phyloP scores from a whole-genome alignment of 2,329 filamentous ascomycete species.

The Allantophomopsis cytisporea region DNA sequence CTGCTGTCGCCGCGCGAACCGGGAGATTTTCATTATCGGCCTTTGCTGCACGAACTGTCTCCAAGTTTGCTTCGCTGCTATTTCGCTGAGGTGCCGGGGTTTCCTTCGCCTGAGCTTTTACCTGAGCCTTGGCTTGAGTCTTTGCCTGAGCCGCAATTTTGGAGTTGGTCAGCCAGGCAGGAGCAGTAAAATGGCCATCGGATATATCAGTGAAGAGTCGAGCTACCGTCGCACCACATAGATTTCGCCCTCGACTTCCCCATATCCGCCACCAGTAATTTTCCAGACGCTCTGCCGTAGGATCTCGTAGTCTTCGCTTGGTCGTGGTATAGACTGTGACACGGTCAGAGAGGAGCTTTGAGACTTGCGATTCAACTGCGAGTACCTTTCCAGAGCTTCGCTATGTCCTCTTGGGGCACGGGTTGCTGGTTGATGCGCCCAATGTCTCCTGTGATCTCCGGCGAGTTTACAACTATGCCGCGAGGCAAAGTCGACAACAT shows the following conservation, averaged over 20 bases:
- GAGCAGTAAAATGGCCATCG: conserved; percentile 20
- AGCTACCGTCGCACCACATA: conserved; percentile 39
- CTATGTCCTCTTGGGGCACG: conserved; percentile 33
- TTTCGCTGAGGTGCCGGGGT: too few species aligned
- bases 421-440: conserved; percentile 29
- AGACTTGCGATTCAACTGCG: conserved; percentile 4
- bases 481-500: conserved; percentile 35
- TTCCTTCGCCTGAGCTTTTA: too few species aligned
- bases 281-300: conserved; percentile 47
- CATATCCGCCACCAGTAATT: conserved; percentile 56
- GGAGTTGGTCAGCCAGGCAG: too few species aligned
- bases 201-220: conserved; percentile 44
- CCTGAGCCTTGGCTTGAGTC: too few species aligned
- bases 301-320: conserved; percentile 41
- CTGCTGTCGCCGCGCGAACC: neutral
- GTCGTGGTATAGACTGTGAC: conserved; percentile 44
- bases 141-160: too few species aligned
- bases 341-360: conserved; percentile 5
- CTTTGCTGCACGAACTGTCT: too few species aligned
- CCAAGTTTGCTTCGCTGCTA: too few species aligned
- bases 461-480: conserved; percentile 41
- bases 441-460: conserved; percentile 37
- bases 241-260: conserved; percentile 32
- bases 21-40: too few species aligned
- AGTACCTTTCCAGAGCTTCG: conserved; percentile 44